A percentile compares a stretch with the other conserved stretches of the same genome.
Evolutionary conservation across 352 stramenopile species (phyloP).

Genomic region (Phytopythium aichiense): DNA sequence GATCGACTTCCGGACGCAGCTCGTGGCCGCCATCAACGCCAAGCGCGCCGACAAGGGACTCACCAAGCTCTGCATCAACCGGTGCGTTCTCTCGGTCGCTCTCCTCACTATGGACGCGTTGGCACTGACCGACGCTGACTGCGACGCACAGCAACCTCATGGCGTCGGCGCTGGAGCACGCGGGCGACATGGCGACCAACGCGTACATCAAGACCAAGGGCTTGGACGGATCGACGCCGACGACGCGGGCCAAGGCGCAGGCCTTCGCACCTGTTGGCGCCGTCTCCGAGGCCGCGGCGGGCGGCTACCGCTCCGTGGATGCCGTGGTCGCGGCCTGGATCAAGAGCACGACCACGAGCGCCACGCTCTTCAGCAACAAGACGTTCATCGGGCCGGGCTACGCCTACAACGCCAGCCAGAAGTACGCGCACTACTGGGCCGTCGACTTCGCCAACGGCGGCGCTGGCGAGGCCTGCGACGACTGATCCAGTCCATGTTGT

Average conservation of each 20-base stretch:
- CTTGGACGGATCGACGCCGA: conserved; percentile 26
- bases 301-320: conserved; percentile 30
- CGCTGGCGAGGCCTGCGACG: conserved; percentile 15
- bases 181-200: conserved; percentile 31
- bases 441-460: conserved; percentile 25
- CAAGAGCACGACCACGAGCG: conserved; percentile 34
- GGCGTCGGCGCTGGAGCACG: conserved; percentile 25
- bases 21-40: conserved; percentile 32
- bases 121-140: not conserved
- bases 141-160: conserved; percentile 19
- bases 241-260: conserved; percentile 18
- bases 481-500: not conserved
- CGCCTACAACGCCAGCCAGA: conserved; percentile 28
- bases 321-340: conserved; percentile 39
- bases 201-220: conserved; percentile 32
- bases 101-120: not conserved
- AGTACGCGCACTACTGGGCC: conserved; percentile 35
- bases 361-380: conserved; percentile 30
- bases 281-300: conserved; percentile 47
- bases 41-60: conserved; percentile 30
- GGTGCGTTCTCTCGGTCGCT: conserved; percentile 5
- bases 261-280: conserved; percentile 16
- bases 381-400: conserved; percentile 32
- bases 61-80: conserved; percentile 35
- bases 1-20: conserved; percentile 39